Conservation (phyloP, 2,329 filamentous ascomycete species). For the Fusarium verticillioides region DNA sequence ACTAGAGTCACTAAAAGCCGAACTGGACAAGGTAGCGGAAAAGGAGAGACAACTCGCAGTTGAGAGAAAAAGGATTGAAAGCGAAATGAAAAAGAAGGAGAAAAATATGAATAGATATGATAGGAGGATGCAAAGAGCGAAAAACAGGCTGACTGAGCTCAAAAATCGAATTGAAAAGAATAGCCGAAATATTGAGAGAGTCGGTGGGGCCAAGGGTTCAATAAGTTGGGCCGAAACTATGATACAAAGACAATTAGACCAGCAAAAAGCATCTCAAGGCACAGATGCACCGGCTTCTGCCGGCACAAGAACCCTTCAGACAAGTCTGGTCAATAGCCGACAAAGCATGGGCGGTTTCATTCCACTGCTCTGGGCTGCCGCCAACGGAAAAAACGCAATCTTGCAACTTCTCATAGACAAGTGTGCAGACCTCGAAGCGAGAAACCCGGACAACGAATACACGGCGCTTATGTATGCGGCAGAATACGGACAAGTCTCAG, state of each 20-base stretch:
- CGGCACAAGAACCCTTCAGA: rapidly evolving
- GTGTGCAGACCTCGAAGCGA: neutral
- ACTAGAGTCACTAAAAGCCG: rapidly evolving
- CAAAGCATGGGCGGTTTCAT: neutral
- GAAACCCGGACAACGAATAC: neutral
- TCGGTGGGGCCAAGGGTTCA: neutral
- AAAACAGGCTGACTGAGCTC: rapidly evolving
- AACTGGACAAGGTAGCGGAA: neutral
- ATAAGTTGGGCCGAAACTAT: neutral
- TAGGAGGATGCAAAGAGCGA: rapidly evolving
- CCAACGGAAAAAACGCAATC: neutral
- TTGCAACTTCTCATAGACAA: neutral
- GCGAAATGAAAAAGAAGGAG: rapidly evolving
- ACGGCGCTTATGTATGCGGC: neutral
- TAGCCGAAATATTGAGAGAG: neutral
- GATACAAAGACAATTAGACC: neutral
- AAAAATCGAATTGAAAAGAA: neutral
- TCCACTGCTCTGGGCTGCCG: neutral
- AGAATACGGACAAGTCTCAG: neutral
- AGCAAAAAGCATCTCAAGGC: neutral
- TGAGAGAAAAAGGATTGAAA: rapidly evolving
- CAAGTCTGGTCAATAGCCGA: neutral
- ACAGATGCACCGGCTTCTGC: neutral
- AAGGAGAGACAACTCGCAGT: neutral
- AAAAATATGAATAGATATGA: rapidly evolving